phyloP scores from a whole-genome alignment of 1,284 basidiomycete genomes.

The Papiliotrema fonsecae region DNA sequence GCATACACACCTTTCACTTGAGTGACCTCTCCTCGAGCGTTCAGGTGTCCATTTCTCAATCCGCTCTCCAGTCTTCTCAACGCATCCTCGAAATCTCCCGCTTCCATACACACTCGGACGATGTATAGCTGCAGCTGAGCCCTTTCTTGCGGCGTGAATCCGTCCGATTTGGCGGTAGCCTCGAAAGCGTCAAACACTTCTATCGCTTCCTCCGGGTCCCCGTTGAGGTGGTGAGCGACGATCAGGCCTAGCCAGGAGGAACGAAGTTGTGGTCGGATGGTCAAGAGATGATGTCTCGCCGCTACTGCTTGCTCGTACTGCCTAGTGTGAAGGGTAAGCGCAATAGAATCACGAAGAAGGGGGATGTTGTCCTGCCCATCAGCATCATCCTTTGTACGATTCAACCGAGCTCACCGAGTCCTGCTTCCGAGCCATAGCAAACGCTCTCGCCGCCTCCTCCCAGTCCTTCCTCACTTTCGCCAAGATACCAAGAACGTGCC shows the following conservation, averaged over 20 bases:
- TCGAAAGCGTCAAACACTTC: constrained; percentile 64
- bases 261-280: constrained; percentile 74
- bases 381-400: not conserved
- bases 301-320: constrained; percentile 75
- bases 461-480: constrained; percentile 62
- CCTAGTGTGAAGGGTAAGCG: constrained; percentile 86
- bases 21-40: constrained; percentile 66
- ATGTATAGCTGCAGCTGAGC: constrained; percentile 83
- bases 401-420: constrained; percentile 64
- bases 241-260: constrained; percentile 88
- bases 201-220: constrained; percentile 66
- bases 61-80: constrained; percentile 62
- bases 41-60: constrained; percentile 61
- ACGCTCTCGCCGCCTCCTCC: constrained; percentile 54
- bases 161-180: constrained; percentile 56
- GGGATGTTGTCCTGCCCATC: constrained; percentile 80
- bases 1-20: constrained; percentile 61
- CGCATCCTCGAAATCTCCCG: constrained; percentile 54
- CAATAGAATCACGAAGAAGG: constrained; percentile 84
- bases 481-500: constrained; percentile 95
- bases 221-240: constrained; percentile 80
- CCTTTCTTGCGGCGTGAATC: constrained; percentile 56
- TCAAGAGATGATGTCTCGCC: constrained; percentile 74
- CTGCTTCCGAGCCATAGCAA: constrained; percentile 66
- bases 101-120: constrained; percentile 69